phyloP scores from a whole-genome alignment of 306 rosid genomes.

The Phaseolus lunatus region DNA sequence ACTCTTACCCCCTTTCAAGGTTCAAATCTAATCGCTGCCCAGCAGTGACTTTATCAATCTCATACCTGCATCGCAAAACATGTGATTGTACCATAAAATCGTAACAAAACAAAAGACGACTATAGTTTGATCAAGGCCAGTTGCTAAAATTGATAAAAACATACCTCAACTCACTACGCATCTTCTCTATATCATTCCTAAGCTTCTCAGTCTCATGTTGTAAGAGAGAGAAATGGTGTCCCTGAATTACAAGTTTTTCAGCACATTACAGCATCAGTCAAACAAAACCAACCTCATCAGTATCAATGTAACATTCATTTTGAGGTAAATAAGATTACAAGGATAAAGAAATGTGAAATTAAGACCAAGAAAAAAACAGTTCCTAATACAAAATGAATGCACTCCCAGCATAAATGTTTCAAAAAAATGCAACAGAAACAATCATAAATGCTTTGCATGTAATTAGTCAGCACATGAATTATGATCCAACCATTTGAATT shows the following conservation, averaged over 20 bases:
- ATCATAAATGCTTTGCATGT: background rate
- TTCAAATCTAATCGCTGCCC: conserved; percentile 96
- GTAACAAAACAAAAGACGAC: conserved; percentile 3
- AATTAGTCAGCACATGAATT: background rate
- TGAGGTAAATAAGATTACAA: background rate
- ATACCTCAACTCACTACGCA: conserved; percentile 92
- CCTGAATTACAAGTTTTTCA: conserved; percentile 59
- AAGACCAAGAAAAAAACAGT: background rate
- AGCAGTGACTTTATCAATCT: conserved; percentile 92
- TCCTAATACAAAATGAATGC: background rate
- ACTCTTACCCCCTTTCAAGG: conserved; percentile 90
- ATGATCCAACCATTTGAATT: background rate
- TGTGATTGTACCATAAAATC: conserved; percentile 31
- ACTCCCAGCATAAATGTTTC: background rate
- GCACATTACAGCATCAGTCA: conserved; percentile 13
- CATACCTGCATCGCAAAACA: conserved; percentile 69
- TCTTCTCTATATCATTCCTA: conserved; percentile 88
- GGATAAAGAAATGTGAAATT: background rate
- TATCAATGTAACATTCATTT: background rate
- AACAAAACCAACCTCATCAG: conserved; percentile 22
- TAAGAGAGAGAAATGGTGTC: conserved; percentile 87
- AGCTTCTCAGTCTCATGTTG: conserved; percentile 95
- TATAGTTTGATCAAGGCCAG: background rate
- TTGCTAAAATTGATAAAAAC: conserved; percentile 5
- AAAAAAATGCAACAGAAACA: background rate